Conservation (phyloP, 108 stramenopile species). For the Schizochytrium sp. region DNA sequence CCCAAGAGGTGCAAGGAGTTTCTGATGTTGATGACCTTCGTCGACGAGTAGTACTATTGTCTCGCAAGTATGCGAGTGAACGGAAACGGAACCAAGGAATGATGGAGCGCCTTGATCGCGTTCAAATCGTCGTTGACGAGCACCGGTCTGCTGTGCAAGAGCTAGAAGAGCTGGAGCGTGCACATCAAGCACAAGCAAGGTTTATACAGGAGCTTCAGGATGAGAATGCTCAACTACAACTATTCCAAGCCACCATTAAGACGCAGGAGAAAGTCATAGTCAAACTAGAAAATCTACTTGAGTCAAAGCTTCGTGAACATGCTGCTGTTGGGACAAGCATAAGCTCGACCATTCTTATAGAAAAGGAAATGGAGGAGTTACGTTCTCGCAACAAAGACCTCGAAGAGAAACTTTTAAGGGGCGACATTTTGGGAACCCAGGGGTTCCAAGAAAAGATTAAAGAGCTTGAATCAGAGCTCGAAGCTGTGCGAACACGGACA, state of each 20-base stretch:
- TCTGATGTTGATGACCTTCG: background rate
- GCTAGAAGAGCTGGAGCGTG: conserved; percentile 13
- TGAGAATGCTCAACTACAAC: conserved; percentile 41
- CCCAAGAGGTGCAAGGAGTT: background rate
- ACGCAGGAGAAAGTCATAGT: conserved; percentile 52
- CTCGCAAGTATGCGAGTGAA: conserved; percentile 46
- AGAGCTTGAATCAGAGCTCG: background rate
- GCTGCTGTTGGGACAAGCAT: background rate
- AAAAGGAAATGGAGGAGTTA: background rate
- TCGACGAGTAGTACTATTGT: background rate
- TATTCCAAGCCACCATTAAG: conserved; percentile 43
- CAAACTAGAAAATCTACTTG: conserved; percentile 43
- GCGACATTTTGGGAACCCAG: no score
- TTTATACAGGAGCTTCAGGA: conserved; percentile 36
- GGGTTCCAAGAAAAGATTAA: no score
- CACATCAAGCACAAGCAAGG: conserved; percentile 11
- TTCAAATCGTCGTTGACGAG: conserved; percentile 29
- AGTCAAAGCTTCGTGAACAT: conserved; percentile 32
- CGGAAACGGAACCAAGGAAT: conserved; percentile 17
- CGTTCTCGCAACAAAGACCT: conserved; percentile 7
- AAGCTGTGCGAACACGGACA: background rate
- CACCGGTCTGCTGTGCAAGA: conserved; percentile 10
- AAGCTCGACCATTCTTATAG: background rate
- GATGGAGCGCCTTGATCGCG: conserved; percentile 35
- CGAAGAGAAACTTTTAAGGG: background rate